A percentile compares a stretch with the other conserved stretches of the same genome.
Conservation (phyloP, 1,284 basidiomycete species). For the Melanopsichium pennsylvanicum region DNA sequence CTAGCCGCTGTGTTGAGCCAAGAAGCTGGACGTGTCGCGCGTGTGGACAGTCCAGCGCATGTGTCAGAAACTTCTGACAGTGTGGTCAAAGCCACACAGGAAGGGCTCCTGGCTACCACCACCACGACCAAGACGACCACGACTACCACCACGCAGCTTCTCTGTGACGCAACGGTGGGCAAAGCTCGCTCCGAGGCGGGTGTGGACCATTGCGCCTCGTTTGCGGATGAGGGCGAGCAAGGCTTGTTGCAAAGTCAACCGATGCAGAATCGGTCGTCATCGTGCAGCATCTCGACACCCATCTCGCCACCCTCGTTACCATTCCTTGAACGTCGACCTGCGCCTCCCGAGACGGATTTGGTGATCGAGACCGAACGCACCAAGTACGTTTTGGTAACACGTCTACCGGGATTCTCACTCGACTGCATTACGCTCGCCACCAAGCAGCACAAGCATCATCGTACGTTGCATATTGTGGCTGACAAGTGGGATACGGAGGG, state of each 20-base stretch:
- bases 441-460: slow-evolving; percentile 53
- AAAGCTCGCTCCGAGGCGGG: slow-evolving; percentile 20
- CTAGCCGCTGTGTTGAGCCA: slow-evolving; percentile 9
- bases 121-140: slow-evolving; percentile 36
- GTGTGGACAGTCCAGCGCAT: slow-evolving; percentile 9
- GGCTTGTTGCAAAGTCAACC: slow-evolving; percentile 7
- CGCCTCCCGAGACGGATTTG: slow-evolving; percentile 51
- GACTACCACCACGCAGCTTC: slow-evolving; percentile 12
- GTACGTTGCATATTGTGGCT: slow-evolving; percentile 59
- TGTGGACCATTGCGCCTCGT: background rate
- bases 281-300: slow-evolving; percentile 48
- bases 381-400: slow-evolving; percentile 40
- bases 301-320: slow-evolving; percentile 43
- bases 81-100: slow-evolving; percentile 14
- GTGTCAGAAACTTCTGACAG: slow-evolving; percentile 35
- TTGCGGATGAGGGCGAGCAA: background rate
- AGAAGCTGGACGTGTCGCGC: background rate
- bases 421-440: slow-evolving; percentile 60
- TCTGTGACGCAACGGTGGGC: background rate
- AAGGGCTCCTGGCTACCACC: slow-evolving; percentile 29
- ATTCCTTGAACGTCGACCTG: slow-evolving; percentile 50
- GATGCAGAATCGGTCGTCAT: slow-evolving; percentile 21
- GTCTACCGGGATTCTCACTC: slow-evolving; percentile 57
- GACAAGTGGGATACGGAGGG: slow-evolving; percentile 56
- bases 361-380: slow-evolving; percentile 42